Conservation (phyloP, 805 yeast species). For the Candida ulmi region DNA sequence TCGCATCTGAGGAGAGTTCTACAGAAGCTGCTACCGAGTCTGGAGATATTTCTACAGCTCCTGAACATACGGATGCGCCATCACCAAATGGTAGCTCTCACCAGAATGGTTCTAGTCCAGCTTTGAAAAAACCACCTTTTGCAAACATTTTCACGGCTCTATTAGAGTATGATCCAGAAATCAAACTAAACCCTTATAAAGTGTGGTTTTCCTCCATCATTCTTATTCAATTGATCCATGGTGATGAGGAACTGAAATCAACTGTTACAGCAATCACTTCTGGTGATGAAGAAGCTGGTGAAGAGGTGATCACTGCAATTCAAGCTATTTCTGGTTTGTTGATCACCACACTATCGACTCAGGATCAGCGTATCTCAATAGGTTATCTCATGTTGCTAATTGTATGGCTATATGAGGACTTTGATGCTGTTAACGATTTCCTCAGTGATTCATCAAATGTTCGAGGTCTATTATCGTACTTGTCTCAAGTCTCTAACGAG, state of each 20-base stretch:
- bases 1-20: conserved; percentile 1
- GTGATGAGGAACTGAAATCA: conserved; percentile 41
- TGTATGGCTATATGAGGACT: conserved; percentile 75
- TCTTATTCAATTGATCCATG: conserved; percentile 56
- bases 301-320: conserved; percentile 62
- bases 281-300: conserved; percentile 59
- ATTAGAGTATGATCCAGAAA: conserved; percentile 69
- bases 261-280: conserved; percentile 42
- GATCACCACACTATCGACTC: conserved; percentile 51
- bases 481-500: conserved; percentile 45
- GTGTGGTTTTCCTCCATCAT: conserved; percentile 77
- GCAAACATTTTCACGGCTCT: conserved; percentile 67
- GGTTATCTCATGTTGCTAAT: conserved; percentile 73
- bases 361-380: conserved; percentile 71
- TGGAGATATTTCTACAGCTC: neutral
- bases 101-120: neutral
- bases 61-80: neutral
- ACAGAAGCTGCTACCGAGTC: conserved; percentile 1
- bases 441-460: conserved; percentile 61
- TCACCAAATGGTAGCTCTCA: neutral
- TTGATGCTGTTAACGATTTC: conserved; percentile 69
- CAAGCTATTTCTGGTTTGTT: conserved; percentile 77
- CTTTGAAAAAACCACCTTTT: conserved; percentile 25
- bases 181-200: conserved; percentile 77
- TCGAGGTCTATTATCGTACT: conserved; percentile 61